Evolutionary conservation across 2,329 filamentous ascomycete species (phyloP).

Genomic region (Pseudocercospora crystallina): DNA sequence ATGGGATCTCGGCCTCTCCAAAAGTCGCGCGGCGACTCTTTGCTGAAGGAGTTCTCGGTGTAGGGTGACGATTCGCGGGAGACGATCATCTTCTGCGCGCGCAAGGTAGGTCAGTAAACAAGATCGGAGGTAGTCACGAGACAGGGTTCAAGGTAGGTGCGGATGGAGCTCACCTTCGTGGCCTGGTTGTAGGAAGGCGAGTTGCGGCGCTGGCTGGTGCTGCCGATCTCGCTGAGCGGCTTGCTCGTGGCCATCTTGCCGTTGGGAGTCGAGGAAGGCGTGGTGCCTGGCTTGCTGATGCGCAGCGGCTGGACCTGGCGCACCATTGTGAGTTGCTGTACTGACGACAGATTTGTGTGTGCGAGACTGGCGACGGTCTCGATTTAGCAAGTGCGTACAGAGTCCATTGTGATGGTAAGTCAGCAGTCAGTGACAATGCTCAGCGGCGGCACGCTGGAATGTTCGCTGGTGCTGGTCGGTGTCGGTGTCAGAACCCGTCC

Average conservation of each 20-base stretch:
- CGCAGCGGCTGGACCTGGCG: slow-evolving; percentile 70
- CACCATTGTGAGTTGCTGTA: slow-evolving; percentile 22
- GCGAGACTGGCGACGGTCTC: too few relatives aligned
- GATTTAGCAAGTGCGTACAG: slow-evolving; percentile 15
- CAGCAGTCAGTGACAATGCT: slow-evolving; percentile 13
- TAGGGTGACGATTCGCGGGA: slow-evolving; percentile 77
- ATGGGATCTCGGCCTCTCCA: slow-evolving; percentile 76
- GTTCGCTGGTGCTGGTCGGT: slow-evolving; percentile 1
- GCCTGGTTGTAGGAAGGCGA: slow-evolving; percentile 85
- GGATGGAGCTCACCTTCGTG: slow-evolving; percentile 59
- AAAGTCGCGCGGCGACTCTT: slow-evolving; percentile 74
- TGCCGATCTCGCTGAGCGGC: slow-evolving; percentile 85
- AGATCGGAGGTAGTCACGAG: neutral
- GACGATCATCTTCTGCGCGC: slow-evolving; percentile 63
- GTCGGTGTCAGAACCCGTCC: too few relatives aligned
- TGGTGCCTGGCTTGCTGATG: slow-evolving; percentile 67
- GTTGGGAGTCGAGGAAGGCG: slow-evolving; percentile 58
- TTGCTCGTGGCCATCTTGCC: slow-evolving; percentile 56
- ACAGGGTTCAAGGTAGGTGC: neutral
- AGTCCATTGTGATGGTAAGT: slow-evolving; percentile 19
- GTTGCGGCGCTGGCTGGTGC: slow-evolving; percentile 82
- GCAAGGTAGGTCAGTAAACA: slow-evolving; percentile 25
- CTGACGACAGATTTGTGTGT: neutral
- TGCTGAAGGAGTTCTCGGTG: slow-evolving; percentile 39
- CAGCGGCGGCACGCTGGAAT: slow-evolving; percentile 16